Base-by-base conservation (phyloP, 1,284 basidiomycete species). In the Trichosporon coremiiforme region DNA sequence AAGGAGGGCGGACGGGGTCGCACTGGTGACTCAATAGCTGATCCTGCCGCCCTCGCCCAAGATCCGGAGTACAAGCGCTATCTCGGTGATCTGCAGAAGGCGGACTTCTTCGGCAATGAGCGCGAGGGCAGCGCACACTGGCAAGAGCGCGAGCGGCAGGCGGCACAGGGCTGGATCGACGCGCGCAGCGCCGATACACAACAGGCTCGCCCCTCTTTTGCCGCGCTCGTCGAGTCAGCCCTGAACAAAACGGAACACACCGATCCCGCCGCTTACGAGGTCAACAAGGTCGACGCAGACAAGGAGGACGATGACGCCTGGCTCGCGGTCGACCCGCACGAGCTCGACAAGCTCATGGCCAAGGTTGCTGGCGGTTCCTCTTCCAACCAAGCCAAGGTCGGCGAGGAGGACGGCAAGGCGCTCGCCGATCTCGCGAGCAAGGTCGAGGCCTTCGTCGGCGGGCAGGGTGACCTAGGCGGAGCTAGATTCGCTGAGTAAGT, bases 401-500 rank as follows among this genome's bases (percentile, higher is more conserved):
- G 76, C 0, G 79, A 88, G 38, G 87, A 88, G 68, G 90, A 94
- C 77, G 90, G 93, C 1, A 80, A 86, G 17, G 88, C 87, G 68
- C 83, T 98, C 60, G 88, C 89, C 75, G 87, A 88, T 72, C 86
- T 98, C 65, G 94, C 95, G 10, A 85, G 87, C 72, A 92, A 93
- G 80, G 91, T 98, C 0, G 90, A 93, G 77, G 86, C 86, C 33
- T 98, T 98, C 79, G 89, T 98, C 1, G 90, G 94, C 75, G 93
- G 91, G 1, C 85, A 94, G 79, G 95, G 95, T 4, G 90, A 92
- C 73, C 73, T 96, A 4, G 90, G 93, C 75, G 95, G 95, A 1
- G 95, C 93, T 0, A 83, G 86, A 72, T 95, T 98, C 77, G 88
- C 90, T 65, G 94, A 95, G 94, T 96, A 83, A 77, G 91, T 85